phyloP scores from a whole-genome alignment of 257 asterid species.

The Scutellaria minor region DNA sequence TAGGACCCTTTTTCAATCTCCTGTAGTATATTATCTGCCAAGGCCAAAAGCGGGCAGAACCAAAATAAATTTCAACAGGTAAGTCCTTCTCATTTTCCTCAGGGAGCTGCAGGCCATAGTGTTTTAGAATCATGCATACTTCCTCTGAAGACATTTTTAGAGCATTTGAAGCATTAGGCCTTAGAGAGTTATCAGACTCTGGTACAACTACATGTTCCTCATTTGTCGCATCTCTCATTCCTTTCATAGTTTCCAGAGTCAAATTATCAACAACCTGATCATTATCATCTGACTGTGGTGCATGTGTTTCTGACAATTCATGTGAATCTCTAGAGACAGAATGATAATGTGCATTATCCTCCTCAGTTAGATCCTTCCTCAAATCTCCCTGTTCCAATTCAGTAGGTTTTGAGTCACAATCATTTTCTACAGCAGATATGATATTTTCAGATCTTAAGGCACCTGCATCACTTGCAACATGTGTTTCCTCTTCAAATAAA shows the following conservation, averaged over 20 bases:
- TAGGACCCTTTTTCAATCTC: constrained; percentile 49
- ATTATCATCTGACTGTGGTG: constrained; percentile 31
- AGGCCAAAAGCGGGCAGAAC: constrained; percentile 76
- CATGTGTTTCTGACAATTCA: constrained; percentile 1
- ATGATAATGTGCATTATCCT: constrained; percentile 23
- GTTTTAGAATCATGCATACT: constrained; percentile 27
- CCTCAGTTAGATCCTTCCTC: constrained; percentile 23
- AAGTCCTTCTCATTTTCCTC: constrained; percentile 43
- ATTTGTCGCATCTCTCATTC: constrained; percentile 28
- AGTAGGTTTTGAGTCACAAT: constrained; percentile 24
- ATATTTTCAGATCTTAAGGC: constrained; percentile 26
- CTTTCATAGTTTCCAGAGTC: constrained; percentile 24
- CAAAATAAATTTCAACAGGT: constrained; percentile 55
- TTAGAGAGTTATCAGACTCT: constrained; percentile 20
- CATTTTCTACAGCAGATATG: constrained; percentile 26
- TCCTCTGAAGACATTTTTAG: constrained; percentile 52
- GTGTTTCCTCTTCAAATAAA: constrained; percentile 30
- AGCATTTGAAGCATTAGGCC: constrained; percentile 35
- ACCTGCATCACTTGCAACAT: background rate
- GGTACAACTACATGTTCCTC: constrained; percentile 29
- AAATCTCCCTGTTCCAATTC: constrained; percentile 25
- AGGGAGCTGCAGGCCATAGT: constrained; percentile 38
- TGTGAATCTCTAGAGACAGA: constrained; percentile 32
- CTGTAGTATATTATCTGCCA: constrained; percentile 61
- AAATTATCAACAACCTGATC: constrained; percentile 30